A percentile compares a stretch with the other conserved stretches of the same genome.
Conservation (phyloP, 2,329 filamentous ascomycete species). For the Curvularia spicifera region DNA sequence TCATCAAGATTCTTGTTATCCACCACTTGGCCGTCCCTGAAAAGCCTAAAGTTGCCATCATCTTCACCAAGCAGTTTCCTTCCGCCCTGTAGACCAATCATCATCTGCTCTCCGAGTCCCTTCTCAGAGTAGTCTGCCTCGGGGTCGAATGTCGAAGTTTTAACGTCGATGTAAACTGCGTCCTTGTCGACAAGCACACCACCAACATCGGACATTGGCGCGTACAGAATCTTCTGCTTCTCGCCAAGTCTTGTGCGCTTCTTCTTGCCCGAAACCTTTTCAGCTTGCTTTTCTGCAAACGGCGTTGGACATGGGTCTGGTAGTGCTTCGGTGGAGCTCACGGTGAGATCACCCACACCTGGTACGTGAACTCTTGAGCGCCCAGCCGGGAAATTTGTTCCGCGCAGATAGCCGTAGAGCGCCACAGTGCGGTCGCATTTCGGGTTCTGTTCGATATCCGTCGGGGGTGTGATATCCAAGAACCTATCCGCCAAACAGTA, state of each 20-base stretch:
- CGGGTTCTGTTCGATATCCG: constrained; percentile 82
- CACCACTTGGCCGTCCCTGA: constrained; percentile 76
- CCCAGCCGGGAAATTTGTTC: constrained; percentile 88
- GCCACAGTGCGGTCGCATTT: constrained; percentile 92
- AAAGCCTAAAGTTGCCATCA: constrained; percentile 82
- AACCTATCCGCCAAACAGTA: constrained; percentile 94
- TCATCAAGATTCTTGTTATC: constrained; percentile 57
- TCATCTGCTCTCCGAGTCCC: constrained; percentile 94
- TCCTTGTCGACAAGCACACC: constrained; percentile 96
- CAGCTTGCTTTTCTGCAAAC: constrained; percentile 83
- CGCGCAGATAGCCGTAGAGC: constrained; percentile 89
- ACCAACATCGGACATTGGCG: constrained; percentile 97
- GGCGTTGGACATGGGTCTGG: constrained; percentile 97
- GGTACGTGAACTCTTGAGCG: constrained; percentile 90
- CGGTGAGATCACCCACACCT: constrained; percentile 85
- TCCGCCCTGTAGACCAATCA: constrained; percentile 85
- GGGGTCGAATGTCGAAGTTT: constrained; percentile 72
- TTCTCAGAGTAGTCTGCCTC: constrained; percentile 72
- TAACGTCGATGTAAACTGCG: constrained; percentile 85
- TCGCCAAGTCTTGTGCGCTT: constrained; percentile 83
- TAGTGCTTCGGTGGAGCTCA: constrained; percentile 81
- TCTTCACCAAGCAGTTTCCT: constrained; percentile 81
- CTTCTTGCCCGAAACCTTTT: constrained; percentile 83
- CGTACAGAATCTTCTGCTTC: constrained; percentile 95
- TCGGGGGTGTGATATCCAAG: constrained; percentile 92